phyloP scores from a whole-genome alignment of 257 asterid genomes.

The Cinchona pubescens region DNA sequence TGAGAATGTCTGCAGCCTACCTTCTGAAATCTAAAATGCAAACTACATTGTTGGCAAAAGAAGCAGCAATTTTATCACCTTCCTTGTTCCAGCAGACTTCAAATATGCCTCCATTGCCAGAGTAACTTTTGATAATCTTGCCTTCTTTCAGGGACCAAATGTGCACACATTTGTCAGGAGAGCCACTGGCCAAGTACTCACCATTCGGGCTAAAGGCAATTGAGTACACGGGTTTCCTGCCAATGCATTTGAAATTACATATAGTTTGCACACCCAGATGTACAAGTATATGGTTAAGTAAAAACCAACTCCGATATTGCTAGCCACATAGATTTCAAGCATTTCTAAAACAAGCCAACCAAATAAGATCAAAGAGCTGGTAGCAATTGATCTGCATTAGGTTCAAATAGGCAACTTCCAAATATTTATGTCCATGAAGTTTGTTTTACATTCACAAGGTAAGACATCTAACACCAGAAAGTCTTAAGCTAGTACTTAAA shows the following conservation, averaged over 20 bases:
- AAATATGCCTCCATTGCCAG: conserved; percentile 30
- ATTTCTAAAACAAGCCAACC: neutral
- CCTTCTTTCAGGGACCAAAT: conserved; percentile 35
- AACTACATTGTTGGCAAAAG: conserved; percentile 23
- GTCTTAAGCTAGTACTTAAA: neutral
- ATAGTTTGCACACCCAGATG: neutral
- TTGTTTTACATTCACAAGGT: neutral
- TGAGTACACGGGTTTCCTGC: conserved; percentile 34
- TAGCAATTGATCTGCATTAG: neutral
- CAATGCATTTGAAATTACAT: neutral
- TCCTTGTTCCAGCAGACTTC: conserved; percentile 35
- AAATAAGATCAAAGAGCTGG: neutral
- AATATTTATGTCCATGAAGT: neutral
- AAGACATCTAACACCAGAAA: neutral
- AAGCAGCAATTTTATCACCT: conserved; percentile 34
- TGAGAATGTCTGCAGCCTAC: conserved; percentile 12
- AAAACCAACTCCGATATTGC: neutral
- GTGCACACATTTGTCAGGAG: conserved; percentile 27
- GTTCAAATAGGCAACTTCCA: neutral
- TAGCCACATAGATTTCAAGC: neutral
- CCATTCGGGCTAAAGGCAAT: conserved; percentile 41
- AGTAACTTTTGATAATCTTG: conserved; percentile 24
- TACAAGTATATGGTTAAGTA: neutral
- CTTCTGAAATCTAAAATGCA: conserved; percentile 33
- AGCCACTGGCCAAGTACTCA: conserved; percentile 35